Conservation (phyloP, 2,329 filamentous ascomycete genomes). For the Colletotrichum tofieldiae region DNA sequence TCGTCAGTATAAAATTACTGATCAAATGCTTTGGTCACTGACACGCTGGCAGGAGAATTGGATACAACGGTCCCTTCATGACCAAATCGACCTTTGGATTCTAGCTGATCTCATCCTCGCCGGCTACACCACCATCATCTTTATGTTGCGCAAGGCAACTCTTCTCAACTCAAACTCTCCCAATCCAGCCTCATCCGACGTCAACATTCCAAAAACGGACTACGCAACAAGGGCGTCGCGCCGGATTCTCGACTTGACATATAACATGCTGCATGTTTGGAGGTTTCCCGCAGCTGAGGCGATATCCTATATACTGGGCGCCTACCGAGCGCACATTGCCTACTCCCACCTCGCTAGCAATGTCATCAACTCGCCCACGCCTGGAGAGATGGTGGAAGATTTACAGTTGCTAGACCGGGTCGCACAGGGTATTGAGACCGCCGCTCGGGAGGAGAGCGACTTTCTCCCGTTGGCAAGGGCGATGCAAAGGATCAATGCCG, state of each 20-base stretch:
- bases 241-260: constrained; percentile 23
- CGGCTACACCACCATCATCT: constrained; percentile 51
- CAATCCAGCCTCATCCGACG: constrained; percentile 14
- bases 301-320: constrained; percentile 15
- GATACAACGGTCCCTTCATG: constrained; percentile 45
- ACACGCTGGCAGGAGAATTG: constrained; percentile 46
- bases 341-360: neutral
- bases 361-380: neutral
- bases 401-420: neutral
- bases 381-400: neutral
- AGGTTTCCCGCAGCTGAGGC: constrained; percentile 7
- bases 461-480: constrained; percentile 21
- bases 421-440: constrained; percentile 15
- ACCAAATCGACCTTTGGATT: constrained; percentile 48
- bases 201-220: constrained; percentile 22
- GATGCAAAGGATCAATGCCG: constrained; percentile 25
- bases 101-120: constrained; percentile 49
- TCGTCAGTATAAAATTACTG: constrained; percentile 45
- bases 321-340: constrained; percentile 3
- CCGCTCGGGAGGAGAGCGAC: constrained; percentile 19
- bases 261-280: constrained; percentile 18
- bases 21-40: neutral
- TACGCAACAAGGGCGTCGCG: constrained; percentile 22
- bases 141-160: constrained; percentile 52
- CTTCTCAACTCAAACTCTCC: constrained; percentile 24